Evolutionary conservation across 179 eudicot genomes (phyloP), one percentile per base, ranked within the genome.

Genomic region (Gypsophila paniculata): DNA sequence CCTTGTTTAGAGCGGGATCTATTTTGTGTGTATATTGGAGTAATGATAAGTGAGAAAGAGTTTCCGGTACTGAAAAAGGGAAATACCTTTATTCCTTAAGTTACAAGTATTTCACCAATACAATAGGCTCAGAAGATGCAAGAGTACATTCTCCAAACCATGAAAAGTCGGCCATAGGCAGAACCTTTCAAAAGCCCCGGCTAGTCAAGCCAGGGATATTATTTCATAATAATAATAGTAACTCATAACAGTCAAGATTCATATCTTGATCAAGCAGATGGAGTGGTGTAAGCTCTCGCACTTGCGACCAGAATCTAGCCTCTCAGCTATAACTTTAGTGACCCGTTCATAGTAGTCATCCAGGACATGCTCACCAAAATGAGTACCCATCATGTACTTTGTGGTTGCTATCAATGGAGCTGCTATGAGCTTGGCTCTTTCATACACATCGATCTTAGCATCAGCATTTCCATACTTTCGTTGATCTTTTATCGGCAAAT

Each of bases 341-440:
- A 72, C 75, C 39, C 75, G 54, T 58, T 54, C 18, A 44, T 38
- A 71, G 39, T 58, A 71, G 14, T 71, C 74, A 23, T 71, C 74
- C 63, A 58, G 12, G 42, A 42, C 55, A 44, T 59, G 65, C 74
- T 71, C 74, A 25, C 74, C 74, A 25, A 72, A 72, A 6, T 72
- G 75, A 51, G 75, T 29, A 13, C 60, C 69, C 75, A 72, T 72
- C 75, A 72, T 72, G 18, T 61, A 72, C 21, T 72, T 63, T 29
- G 75, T 61, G 51, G 69, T 63, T 8, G 75, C 75, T 32, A 44
- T 72, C 51, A 72, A 21, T 11, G 75, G 68, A 72, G 69, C 75
- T 14, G 75, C 69, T 32, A 63, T 39, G 12, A 49, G 32, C 46
- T 62, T 72, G 4, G 69, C 75, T 34, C 57, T 62, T 29, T 61